These are phyloP conservation scores for Neurospora discreta DNA, from an alignment of 495 filamentous ascomycete species.

Conservation along the genomic window DNA sequence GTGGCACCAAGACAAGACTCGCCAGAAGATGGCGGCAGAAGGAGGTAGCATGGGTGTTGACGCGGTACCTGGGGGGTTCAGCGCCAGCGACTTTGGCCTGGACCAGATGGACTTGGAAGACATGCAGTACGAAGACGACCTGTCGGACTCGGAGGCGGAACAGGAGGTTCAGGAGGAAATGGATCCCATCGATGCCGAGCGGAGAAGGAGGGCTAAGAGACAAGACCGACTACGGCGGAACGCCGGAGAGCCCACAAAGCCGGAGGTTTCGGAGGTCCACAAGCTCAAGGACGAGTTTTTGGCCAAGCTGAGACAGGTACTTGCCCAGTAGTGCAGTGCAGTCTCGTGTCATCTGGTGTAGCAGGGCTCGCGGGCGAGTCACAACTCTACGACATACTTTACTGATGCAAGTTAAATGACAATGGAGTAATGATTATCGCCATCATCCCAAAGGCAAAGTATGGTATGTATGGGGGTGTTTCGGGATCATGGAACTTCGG, in stretches of 20 bases:
- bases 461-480: neutral
- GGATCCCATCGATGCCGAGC: conserved; percentile 80
- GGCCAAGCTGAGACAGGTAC: conserved; percentile 71
- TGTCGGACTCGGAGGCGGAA: conserved; percentile 58
- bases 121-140: conserved; percentile 64
- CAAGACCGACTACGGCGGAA: conserved; percentile 70
- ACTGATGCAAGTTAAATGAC: neutral
- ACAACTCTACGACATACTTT: neutral
- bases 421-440: neutral
- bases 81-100: conserved; percentile 75
- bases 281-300: conserved; percentile 72
- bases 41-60: conserved; percentile 40
- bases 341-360: neutral
- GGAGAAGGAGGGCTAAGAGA: conserved; percentile 58
- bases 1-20: conserved; percentile 95
- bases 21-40: conserved; percentile 96
- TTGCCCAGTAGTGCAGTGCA: conserved; percentile 44
- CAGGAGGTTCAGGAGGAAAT: conserved; percentile 64
- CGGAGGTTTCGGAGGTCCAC: conserved; percentile 61
- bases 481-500: neutral
- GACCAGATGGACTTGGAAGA: conserved; percentile 80
- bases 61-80: conserved; percentile 41
- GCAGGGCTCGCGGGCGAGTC: neutral
- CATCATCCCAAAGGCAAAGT: neutral
- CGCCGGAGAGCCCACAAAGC: conserved; percentile 86